Conservation (phyloP, 2,329 filamentous ascomycete species). For the Colletotrichum coccodes region DNA sequence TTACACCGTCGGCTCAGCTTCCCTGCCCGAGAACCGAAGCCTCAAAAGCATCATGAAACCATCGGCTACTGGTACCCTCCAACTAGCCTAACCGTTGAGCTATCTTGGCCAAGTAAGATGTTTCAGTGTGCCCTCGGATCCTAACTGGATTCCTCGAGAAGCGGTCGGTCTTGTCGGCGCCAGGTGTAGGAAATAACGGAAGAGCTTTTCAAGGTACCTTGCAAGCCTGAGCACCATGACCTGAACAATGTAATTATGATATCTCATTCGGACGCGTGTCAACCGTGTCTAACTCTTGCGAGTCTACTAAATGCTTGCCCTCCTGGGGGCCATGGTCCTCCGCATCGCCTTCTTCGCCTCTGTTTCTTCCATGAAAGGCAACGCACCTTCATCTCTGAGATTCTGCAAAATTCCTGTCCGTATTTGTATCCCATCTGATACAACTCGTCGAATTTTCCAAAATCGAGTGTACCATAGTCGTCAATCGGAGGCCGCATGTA, state of each 20-base stretch:
- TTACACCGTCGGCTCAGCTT: background rate
- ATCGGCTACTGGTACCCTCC: background rate
- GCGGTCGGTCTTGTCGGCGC: background rate
- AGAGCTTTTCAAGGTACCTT: too few species aligned
- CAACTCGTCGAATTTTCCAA: constrained; percentile 97
- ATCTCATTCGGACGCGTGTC: constrained; percentile 16
- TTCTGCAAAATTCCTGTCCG: constrained; percentile 83
- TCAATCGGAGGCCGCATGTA: constrained; percentile 98
- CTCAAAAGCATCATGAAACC: constrained; percentile 5
- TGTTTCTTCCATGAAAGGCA: constrained; percentile 77
- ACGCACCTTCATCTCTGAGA: constrained; percentile 80
- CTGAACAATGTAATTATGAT: background rate
- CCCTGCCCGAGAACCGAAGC: constrained; percentile 7
- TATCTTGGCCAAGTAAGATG: background rate
- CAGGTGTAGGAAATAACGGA: background rate
- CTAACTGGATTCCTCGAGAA: background rate
- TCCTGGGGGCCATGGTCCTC: constrained; percentile 81
- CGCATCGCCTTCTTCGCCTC: constrained; percentile 81
- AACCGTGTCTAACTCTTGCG: background rate
- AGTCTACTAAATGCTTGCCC: constrained; percentile 74
- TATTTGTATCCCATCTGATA: constrained; percentile 89
- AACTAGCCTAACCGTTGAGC: background rate
- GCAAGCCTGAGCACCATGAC: too few species aligned
- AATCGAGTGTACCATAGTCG: constrained; percentile 92
- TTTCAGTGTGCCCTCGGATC: background rate